phyloP scores from a whole-genome alignment of 352 stramenopile genomes.

The Pseudoperonospora humuli region DNA sequence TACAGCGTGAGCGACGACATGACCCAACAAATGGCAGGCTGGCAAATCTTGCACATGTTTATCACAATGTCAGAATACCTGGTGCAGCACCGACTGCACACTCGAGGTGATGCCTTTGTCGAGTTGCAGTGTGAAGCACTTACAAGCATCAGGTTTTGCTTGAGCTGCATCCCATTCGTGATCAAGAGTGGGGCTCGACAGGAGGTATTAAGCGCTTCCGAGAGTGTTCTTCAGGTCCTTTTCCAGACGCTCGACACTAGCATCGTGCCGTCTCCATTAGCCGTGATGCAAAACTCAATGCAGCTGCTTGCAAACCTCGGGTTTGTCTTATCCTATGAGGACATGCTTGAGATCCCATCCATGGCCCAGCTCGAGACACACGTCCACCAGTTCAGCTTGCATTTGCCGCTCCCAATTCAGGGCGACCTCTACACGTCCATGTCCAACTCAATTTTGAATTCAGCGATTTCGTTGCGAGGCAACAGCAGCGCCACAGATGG shows the following conservation, averaged over 20 bases:
- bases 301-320: slow-evolving; percentile 58
- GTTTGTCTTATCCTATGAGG: slow-evolving; percentile 59
- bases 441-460: slow-evolving; percentile 74
- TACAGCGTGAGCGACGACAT: slow-evolving; percentile 50
- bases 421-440: slow-evolving; percentile 72
- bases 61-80: slow-evolving; percentile 55
- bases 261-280: slow-evolving; percentile 50
- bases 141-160: slow-evolving; percentile 48
- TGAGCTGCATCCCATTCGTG: slow-evolving; percentile 59
- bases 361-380: slow-evolving; percentile 63
- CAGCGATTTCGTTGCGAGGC: slow-evolving; percentile 52
- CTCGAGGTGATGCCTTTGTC: slow-evolving; percentile 40
- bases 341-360: slow-evolving; percentile 54
- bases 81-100: slow-evolving; percentile 49
- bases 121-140: slow-evolving; percentile 58
- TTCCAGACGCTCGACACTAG: slow-evolving; percentile 52
- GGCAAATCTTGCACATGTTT: slow-evolving; percentile 59
- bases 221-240: slow-evolving; percentile 45
- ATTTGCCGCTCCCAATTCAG: slow-evolving; percentile 63
- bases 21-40: slow-evolving; percentile 51
- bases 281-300: slow-evolving; percentile 61
- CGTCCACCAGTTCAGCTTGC: slow-evolving; percentile 67
- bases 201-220: slow-evolving; percentile 42
- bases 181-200: slow-evolving; percentile 40
- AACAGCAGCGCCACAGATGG: slow-evolving; percentile 13